phyloP scores from a whole-genome alignment of 192 early-diverging fungal species.

The Coemansia sp. region DNA sequence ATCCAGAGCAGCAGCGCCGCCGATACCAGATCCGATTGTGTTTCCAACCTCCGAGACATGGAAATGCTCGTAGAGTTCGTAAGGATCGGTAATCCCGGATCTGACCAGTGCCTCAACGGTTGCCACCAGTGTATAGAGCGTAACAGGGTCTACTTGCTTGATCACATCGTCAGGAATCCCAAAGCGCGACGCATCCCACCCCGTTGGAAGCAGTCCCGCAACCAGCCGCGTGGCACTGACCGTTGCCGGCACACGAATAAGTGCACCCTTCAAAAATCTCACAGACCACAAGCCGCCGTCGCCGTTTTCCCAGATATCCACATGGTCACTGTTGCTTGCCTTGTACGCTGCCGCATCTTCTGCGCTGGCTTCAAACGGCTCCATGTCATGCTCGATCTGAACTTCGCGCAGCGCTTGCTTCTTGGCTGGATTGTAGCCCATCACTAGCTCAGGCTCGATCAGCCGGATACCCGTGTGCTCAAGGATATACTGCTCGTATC shows the following conservation, averaged over 20 bases:
- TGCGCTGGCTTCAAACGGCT: constrained; percentile 80
- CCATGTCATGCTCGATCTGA: constrained; percentile 82
- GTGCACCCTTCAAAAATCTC: constrained; percentile 82
- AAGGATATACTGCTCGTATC: constrained; percentile 86
- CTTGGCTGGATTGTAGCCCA: no score
- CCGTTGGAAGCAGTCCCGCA: constrained; percentile 89
- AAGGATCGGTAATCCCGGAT: constrained; percentile 92
- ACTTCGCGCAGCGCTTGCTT: no score
- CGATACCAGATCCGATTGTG: constrained; percentile 81
- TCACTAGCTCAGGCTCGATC: no score
- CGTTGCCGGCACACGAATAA: constrained; percentile 83
- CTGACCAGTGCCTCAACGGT: constrained; percentile 90
- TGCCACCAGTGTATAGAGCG: constrained; percentile 79
- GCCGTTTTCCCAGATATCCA: constrained; percentile 54
- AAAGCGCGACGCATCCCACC: constrained; percentile 86
- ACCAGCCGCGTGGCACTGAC: constrained; percentile 77
- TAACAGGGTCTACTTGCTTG: constrained; percentile 83
- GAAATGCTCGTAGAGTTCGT: constrained; percentile 94
- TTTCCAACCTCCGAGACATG: constrained; percentile 93
- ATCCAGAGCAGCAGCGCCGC: constrained; percentile 71
- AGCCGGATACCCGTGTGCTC: constrained; percentile 71
- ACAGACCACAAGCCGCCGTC: constrained; percentile 69
- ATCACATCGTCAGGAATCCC: constrained; percentile 90
- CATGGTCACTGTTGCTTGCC: constrained; percentile 75
- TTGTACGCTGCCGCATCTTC: constrained; percentile 87